Evolutionary conservation across 192 early-diverging fungal species (phyloP).

Genomic region (Entrophospora sp.): DNA sequence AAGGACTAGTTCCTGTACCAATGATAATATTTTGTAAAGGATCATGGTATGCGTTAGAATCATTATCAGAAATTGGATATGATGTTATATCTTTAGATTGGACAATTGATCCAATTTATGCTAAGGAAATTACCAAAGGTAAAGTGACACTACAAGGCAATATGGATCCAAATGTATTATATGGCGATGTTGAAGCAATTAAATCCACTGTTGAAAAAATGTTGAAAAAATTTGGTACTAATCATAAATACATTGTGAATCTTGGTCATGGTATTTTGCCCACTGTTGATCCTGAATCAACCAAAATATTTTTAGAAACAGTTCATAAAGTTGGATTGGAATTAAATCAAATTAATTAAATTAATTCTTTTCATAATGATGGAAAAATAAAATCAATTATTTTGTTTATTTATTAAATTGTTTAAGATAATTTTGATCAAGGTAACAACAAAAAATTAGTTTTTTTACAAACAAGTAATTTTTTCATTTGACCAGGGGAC

Average conservation of each 20-base stretch:
- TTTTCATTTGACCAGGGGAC: no score
- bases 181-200: constrained; percentile 67
- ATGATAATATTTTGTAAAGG: constrained; percentile 90
- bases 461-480: no score
- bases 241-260: constrained; percentile 80
- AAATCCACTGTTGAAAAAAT: constrained; percentile 63
- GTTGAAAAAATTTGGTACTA: constrained; percentile 71
- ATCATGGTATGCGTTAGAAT: constrained; percentile 79
- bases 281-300: constrained; percentile 60
- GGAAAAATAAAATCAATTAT: not conserved
- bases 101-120: constrained; percentile 66
- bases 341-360: constrained; percentile 24
- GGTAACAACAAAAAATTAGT: no score
- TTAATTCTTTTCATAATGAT: no score
- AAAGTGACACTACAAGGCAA: constrained; percentile 85
- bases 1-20: constrained; percentile 52
- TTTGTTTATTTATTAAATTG: no score
- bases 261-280: constrained; percentile 97
- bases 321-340: constrained; percentile 54
- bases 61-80: constrained; percentile 58
- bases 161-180: constrained; percentile 82
- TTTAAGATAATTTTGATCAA: no score
- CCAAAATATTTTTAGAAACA: constrained; percentile 59
- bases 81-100: constrained; percentile 90
- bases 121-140: constrained; percentile 41